phyloP scores from a whole-genome alignment of 1,284 basidiomycete genomes.

The Tilletia indica region DNA sequence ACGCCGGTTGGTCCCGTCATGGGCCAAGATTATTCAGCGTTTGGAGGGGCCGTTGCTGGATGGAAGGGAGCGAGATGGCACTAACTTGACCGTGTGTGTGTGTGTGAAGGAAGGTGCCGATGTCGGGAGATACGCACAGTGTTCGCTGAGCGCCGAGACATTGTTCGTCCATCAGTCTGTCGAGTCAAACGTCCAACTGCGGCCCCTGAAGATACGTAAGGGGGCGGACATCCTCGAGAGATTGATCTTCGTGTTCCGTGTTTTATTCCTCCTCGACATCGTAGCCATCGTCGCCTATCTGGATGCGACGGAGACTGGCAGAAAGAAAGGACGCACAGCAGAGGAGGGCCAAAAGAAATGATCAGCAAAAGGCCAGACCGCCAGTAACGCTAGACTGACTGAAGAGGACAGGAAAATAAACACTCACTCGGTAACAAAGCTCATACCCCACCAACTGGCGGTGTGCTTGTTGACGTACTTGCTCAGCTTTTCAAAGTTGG shows the following conservation, averaged over 20 bases:
- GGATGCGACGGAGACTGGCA: slow-evolving; percentile 20
- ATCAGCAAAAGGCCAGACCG: not conserved
- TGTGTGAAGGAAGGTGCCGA: no score
- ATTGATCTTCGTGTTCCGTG: not conserved
- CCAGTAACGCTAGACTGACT: not conserved
- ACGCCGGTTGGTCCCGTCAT: no score
- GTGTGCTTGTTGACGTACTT: slow-evolving; percentile 60
- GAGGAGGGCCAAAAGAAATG: no score
- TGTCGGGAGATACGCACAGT: no score
- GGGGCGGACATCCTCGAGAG: not conserved
- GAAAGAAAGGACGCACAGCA: not conserved
- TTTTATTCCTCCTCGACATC: slow-evolving; percentile 5
- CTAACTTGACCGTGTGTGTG: no score
- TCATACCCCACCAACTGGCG: slow-evolving; percentile 52
- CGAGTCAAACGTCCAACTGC: no score
- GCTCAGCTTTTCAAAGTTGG: slow-evolving; percentile 92
- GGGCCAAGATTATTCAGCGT: no score
- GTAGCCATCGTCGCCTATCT: slow-evolving; percentile 14
- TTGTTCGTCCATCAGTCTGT: no score
- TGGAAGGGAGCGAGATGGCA: no score
- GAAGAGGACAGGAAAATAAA: slow-evolving; percentile 5
- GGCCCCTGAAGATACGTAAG: no score
- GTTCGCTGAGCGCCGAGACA: no score
- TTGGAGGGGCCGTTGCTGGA: no score
- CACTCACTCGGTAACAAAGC: slow-evolving; percentile 22